Percentiles rank a stretch among this genome's conserved stretches.
Conservation (phyloP, 305 asterid genomes). For the Ilex paraguariensis region DNA sequence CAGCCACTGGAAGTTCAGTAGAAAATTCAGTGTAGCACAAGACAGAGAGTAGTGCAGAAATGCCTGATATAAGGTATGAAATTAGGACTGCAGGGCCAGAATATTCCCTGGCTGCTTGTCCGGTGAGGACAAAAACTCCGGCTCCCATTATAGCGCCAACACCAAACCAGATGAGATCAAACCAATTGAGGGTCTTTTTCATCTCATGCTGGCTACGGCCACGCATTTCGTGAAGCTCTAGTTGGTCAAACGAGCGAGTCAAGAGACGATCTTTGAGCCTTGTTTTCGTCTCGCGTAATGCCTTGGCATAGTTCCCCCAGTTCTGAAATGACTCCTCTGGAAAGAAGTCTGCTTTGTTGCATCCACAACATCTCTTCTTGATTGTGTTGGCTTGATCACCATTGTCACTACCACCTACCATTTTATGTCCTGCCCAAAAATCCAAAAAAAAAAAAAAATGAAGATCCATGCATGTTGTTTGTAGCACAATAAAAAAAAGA, state of each 20-base stretch:
- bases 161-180: constrained; percentile 34
- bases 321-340: constrained; percentile 60
- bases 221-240: constrained; percentile 15
- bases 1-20: constrained; percentile 32
- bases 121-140: constrained; percentile 34
- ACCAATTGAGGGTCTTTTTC: constrained; percentile 25
- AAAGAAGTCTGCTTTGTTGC: constrained; percentile 42
- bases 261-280: constrained; percentile 23
- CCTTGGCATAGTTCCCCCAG: constrained; percentile 39
- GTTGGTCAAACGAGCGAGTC: constrained; percentile 18
- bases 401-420: no score
- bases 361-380: constrained; percentile 4
- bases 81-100: constrained; percentile 29
- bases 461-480: no score
- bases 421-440: no score
- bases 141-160: constrained; percentile 37
- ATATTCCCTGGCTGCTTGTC: constrained; percentile 17
- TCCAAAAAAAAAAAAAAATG: no score
- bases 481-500: no score
- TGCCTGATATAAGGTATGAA: constrained; percentile 24
- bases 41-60: constrained; percentile 29
- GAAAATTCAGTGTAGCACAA: constrained; percentile 34
- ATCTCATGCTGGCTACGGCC: constrained; percentile 24
- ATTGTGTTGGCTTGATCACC: not conserved
- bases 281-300: constrained; percentile 24